These are phyloP conservation scores for Leccinum subfulvum DNA, from an alignment of 1,284 basidiomycete species.

Conservation along the genomic window DNA sequence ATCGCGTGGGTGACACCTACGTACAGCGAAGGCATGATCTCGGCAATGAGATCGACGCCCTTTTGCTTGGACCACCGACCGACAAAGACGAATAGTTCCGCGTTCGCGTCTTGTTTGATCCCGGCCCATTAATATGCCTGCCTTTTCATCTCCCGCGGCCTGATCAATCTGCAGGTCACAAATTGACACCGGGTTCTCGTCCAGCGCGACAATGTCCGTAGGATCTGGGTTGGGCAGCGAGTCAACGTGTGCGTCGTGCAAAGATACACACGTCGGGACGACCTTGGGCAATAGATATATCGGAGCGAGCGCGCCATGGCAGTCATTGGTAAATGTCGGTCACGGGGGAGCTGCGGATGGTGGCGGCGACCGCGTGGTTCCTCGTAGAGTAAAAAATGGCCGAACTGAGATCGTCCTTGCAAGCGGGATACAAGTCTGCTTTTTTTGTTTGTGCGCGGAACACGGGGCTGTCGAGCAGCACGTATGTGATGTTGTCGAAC, in stretches of 20 bases:
- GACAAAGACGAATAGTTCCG: conserved; percentile 91
- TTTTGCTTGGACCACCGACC: conserved; percentile 97
- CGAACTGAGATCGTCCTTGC: conserved; percentile 93
- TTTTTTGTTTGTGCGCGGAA: conserved; percentile 74
- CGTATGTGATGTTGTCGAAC: conserved; percentile 90
- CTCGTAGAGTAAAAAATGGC: conserved; percentile 96
- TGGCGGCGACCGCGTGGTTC: conserved; percentile 93
- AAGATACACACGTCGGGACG: conserved; percentile 82
- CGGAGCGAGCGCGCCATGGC: conserved; percentile 87
- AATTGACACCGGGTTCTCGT: conserved; percentile 71
- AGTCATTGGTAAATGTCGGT: conserved; percentile 93
- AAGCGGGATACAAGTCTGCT: conserved; percentile 88
- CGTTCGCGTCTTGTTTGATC: conserved; percentile 84
- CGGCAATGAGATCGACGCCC: conserved; percentile 91
- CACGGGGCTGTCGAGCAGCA: conserved; percentile 43
- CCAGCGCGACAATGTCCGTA: conserved; percentile 88
- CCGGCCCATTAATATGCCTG: conserved; percentile 94
- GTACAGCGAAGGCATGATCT: conserved; percentile 84
- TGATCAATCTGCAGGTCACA: conserved; percentile 77
- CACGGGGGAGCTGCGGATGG: conserved; percentile 78
- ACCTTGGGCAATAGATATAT: conserved; percentile 90
- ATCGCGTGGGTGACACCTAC: conserved; percentile 32
- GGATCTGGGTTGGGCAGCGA: conserved; percentile 92
- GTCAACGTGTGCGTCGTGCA: conserved; percentile 94
- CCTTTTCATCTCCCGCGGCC: conserved; percentile 82